These are phyloP conservation scores for Plasmodium chabaudi DNA, from an alignment of 169 alveolate species.

Conservation along the genomic window DNA sequence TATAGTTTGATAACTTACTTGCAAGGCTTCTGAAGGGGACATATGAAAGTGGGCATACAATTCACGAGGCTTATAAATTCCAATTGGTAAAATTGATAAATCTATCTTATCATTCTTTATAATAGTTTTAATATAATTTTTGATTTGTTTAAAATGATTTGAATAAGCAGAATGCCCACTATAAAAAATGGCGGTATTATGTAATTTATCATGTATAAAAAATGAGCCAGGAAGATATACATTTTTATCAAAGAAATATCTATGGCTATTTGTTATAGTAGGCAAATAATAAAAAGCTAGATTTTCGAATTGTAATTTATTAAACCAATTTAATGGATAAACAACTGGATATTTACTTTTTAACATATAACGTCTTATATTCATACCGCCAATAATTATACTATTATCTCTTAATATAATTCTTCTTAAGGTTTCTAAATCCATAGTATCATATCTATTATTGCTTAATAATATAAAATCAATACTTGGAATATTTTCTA, in stretches of 20 bases:
- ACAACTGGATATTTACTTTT: constrained; percentile 73
- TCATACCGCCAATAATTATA: constrained; percentile 73
- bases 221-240: constrained; percentile 76
- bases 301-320: constrained; percentile 60
- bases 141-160: constrained; percentile 55
- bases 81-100: constrained; percentile 70
- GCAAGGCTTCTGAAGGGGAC: constrained; percentile 72
- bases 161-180: constrained; percentile 77
- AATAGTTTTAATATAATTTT: constrained; percentile 46
- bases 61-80: constrained; percentile 66
- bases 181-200: constrained; percentile 59
- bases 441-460: constrained; percentile 75
- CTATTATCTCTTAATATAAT: constrained; percentile 71
- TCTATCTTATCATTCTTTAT: constrained; percentile 22
- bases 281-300: constrained; percentile 70
- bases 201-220: constrained; percentile 39
- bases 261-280: constrained; percentile 58
- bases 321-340: constrained; percentile 76
- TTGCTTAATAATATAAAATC: constrained; percentile 73
- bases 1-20: not conserved
- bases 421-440: constrained; percentile 35
- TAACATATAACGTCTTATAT: constrained; percentile 61
- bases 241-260: constrained; percentile 57
- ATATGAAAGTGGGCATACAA: constrained; percentile 58
- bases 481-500: constrained; percentile 66